Evolutionary conservation across 139 green algal species (phyloP).

Genomic region (Micromonas pusilla): DNA sequence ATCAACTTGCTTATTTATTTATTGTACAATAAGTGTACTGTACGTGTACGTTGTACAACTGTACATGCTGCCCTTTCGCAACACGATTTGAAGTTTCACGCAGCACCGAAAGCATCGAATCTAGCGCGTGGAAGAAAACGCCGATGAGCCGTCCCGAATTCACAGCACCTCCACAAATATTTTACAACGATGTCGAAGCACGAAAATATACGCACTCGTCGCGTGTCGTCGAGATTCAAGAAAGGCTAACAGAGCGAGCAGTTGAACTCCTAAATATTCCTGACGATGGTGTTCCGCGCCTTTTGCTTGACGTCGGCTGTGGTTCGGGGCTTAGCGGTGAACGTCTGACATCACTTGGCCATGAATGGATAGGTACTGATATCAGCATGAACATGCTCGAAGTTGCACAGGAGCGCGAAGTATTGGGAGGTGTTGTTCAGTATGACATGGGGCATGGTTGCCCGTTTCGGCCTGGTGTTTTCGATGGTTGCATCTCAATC

Average conservation of each 20-base stretch:
- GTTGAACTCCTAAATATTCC: constrained; percentile 90
- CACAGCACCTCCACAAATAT: constrained; percentile 81
- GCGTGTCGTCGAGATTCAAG: constrained; percentile 77
- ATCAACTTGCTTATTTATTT: too few species aligned
- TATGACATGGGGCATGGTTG: constrained; percentile 74
- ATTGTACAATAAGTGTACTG: too few species aligned
- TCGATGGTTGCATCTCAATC: constrained; percentile 47
- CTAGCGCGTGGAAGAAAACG: too few species aligned
- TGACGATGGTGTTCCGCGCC: constrained; percentile 56
- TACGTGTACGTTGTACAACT: too few species aligned
- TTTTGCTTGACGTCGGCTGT: constrained; percentile 94
- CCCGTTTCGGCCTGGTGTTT: constrained; percentile 53
- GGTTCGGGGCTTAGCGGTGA: constrained; percentile 80
- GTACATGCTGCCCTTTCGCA: neutral
- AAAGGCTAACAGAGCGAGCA: constrained; percentile 69
- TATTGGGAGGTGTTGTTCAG: constrained; percentile 63
- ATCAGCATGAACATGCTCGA: constrained; percentile 52
- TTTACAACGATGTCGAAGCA: constrained; percentile 91
- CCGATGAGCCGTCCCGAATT: constrained; percentile 67
- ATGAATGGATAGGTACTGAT: constrained; percentile 84
- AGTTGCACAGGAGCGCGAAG: constrained; percentile 42
- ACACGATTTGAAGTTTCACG: neutral
- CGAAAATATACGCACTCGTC: constrained; percentile 91
- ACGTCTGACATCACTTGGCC: constrained; percentile 50
- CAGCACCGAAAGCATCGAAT: neutral